Conservation (phyloP, 2,329 filamentous ascomycete genomes). For the Sarocladium kiliense region DNA sequence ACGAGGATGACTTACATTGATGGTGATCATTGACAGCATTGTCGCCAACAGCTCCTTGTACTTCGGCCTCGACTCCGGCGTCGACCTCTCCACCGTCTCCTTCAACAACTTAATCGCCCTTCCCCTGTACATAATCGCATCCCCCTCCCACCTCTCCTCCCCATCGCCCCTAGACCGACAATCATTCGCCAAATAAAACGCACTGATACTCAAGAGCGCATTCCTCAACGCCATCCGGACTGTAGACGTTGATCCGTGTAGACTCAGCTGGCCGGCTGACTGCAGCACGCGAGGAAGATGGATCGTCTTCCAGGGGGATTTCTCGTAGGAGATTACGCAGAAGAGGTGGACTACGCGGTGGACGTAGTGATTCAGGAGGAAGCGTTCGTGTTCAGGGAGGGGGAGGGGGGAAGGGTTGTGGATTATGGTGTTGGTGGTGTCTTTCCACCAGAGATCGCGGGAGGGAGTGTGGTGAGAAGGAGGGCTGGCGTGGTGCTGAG, state of each 20-base stretch:
- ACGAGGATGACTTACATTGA: slow-evolving; percentile 19
- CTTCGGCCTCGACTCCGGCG: slow-evolving; percentile 12
- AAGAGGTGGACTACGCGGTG: slow-evolving; percentile 12
- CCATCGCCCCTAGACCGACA: slow-evolving; percentile 9
- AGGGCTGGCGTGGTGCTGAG: too few relatives aligned
- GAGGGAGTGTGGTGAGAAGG: too few relatives aligned
- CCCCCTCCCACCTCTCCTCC: slow-evolving; percentile 14
- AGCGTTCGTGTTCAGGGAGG: neutral
- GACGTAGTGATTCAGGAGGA: slow-evolving; percentile 3
- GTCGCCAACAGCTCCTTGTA: slow-evolving; percentile 21
- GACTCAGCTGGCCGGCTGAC: slow-evolving; percentile 12
- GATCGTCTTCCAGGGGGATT: slow-evolving; percentile 15
- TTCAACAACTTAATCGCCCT: slow-evolving; percentile 18
- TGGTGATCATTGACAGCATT: slow-evolving; percentile 21
- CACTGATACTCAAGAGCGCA: slow-evolving; percentile 14
- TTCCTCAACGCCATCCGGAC: slow-evolving; percentile 12
- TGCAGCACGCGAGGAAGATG: slow-evolving; percentile 14
- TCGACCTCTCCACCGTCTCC: slow-evolving; percentile 15
- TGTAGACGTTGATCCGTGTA: slow-evolving; percentile 11
- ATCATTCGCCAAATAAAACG: slow-evolving; percentile 14
- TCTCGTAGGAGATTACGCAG: slow-evolving; percentile 13
- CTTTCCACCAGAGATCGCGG: slow-evolving; percentile 1
- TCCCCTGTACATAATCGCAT: slow-evolving; percentile 12
- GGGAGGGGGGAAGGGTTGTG: neutral
- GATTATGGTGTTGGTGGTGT: neutral